A percentile compares a stretch with the other conserved stretches of the same genome.
Evolutionary conservation across 2,329 filamentous ascomycete species (phyloP).

Genomic region (Fusarium sp.): DNA sequence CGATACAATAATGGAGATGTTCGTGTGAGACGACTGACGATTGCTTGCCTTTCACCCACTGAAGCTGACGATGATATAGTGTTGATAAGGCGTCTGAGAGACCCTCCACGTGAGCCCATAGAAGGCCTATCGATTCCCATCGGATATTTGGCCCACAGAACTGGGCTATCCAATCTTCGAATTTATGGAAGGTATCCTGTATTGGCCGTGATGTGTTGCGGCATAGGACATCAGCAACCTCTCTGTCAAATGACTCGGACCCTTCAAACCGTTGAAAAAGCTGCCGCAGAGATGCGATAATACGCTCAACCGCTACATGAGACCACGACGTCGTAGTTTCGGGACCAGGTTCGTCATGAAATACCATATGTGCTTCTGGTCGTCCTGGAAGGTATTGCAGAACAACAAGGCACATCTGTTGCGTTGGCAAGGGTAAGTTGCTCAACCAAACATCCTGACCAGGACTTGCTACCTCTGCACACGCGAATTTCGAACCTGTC

Average conservation of each 20-base stretch:
- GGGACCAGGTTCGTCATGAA: conserved; percentile 4
- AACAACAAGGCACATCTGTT: conserved; percentile 38
- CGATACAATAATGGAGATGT: conserved; percentile 51
- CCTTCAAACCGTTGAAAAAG: conserved; percentile 49
- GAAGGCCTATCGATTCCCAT: conserved; percentile 60
- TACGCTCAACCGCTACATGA: conserved; percentile 49
- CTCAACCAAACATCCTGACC: conserved; percentile 19
- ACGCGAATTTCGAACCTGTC: neutral
- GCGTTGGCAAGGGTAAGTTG: conserved; percentile 40
- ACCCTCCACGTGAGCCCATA: conserved; percentile 49
- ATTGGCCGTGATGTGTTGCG: conserved; percentile 56
- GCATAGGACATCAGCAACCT: conserved; percentile 55
- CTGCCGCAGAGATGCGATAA: conserved; percentile 52
- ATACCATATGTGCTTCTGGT: conserved; percentile 29
- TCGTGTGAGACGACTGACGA: conserved; percentile 14
- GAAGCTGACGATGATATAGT: conserved; percentile 21
- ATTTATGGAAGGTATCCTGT: conserved; percentile 51
- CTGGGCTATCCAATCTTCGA: conserved; percentile 55
- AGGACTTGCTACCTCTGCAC: neutral
- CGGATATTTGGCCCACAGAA: conserved; percentile 57
- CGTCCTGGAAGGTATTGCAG: conserved; percentile 28
- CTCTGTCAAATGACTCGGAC: conserved; percentile 51
- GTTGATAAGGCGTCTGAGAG: conserved; percentile 32
- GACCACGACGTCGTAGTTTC: conserved; percentile 52
- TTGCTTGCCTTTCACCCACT: conserved; percentile 11